These are phyloP conservation scores for Pharnaceum exiguum DNA, from an alignment of 148 eudicot genomes.

Conservation along the genomic window DNA sequence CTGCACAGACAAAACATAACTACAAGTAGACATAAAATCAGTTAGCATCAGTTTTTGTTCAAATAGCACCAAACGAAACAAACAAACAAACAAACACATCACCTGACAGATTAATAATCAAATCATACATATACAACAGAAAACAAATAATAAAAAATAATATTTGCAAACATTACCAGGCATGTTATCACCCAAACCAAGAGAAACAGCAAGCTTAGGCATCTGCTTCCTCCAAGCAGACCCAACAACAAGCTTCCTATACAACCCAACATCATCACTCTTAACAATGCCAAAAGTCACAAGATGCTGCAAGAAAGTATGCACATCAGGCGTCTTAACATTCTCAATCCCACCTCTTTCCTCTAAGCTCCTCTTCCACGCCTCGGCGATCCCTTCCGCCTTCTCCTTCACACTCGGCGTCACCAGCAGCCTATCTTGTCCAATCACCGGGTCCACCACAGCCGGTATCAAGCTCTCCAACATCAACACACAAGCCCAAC, in stretches of 20 bases:
- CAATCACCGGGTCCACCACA: conserved; percentile 73
- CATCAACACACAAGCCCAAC: conserved; percentile 93
- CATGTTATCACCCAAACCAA: conserved; percentile 83
- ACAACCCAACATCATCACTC: conserved; percentile 70
- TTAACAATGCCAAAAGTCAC: conserved; percentile 91
- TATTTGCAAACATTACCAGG: conserved; percentile 76
- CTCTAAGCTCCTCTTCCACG: conserved; percentile 88
- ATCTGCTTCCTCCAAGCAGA: conserved; percentile 99
- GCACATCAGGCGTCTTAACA: conserved; percentile 92
- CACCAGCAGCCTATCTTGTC: conserved; percentile 74
- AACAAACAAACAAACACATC: neutral
- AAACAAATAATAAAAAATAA: neutral
- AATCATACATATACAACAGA: neutral
- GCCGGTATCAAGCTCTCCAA: conserved; percentile 73
- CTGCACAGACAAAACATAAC: no score
- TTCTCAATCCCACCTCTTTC: conserved; percentile 91
- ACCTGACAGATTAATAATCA: neutral
- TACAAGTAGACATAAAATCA: no score
- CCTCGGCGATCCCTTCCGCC: conserved; percentile 82
- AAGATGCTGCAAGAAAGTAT: conserved; percentile 88
- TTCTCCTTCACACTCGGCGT: conserved; percentile 60
- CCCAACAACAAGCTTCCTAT: conserved; percentile 84
- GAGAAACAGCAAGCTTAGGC: conserved; percentile 96
- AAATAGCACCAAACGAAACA: neutral
- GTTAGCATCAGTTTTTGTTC: no score